phyloP scores from a whole-genome alignment of 2,329 filamentous ascomycete species.

The Juglanconis oblonga region DNA sequence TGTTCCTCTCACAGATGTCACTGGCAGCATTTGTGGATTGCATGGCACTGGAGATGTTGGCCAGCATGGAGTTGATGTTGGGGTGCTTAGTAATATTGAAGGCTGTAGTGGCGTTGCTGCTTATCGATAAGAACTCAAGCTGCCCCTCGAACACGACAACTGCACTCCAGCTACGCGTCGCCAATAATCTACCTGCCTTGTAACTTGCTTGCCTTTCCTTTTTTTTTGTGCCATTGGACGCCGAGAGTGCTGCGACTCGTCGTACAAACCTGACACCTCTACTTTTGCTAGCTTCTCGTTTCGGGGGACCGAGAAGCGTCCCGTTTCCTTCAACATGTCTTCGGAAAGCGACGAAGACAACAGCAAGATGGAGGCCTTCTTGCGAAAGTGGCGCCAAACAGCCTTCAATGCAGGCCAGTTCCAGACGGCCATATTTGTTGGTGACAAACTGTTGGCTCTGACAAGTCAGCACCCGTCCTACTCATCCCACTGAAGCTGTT shows the following conservation, averaged over 20 bases:
- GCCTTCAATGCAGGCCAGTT: constrained; percentile 94
- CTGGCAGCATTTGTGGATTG: no score
- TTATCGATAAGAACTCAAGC: neutral
- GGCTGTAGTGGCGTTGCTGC: no score
- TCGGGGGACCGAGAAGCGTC: neutral
- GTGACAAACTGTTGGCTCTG: constrained; percentile 91
- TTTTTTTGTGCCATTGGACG: neutral
- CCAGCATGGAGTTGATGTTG: no score
- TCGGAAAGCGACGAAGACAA: constrained; percentile 16
- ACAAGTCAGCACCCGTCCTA: constrained; percentile 65
- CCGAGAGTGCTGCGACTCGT: neutral
- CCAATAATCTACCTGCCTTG: neutral
- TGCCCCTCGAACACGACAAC: neutral
- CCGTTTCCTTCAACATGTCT: constrained; percentile 13
- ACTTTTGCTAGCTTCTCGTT: neutral
- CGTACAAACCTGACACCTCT: neutral
- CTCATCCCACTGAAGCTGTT: constrained; percentile 3
- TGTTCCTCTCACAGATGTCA: no score
- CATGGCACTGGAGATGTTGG: no score
- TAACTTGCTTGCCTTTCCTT: neutral
- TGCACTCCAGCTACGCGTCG: neutral
- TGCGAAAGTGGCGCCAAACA: constrained; percentile 93
- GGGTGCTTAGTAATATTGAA: no score
- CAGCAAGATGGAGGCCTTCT: constrained; percentile 77
- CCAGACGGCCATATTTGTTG: constrained; percentile 94